Base-by-base conservation (phyloP, 768 basidiomycete species). In the Tulasnella sp. region DNA sequence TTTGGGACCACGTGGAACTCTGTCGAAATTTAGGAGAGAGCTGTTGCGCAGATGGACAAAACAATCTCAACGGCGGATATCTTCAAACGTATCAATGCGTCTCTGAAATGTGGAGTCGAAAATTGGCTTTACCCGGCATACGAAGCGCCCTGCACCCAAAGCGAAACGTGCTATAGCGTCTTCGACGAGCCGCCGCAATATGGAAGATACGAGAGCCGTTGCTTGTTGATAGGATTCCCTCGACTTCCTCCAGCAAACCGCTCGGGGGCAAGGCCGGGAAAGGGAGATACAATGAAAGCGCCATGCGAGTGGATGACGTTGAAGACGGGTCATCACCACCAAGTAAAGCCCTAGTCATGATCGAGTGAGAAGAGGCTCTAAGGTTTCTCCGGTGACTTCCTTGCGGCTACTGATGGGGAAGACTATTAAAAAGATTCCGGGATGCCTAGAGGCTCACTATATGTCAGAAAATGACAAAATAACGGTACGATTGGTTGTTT, bases 1-100 rank as follows among this genome's bases (percentile, higher is more conserved):
- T 44, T 40, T 79, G 4, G 71, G 19, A 79, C 78, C 19, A 79
- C 74, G 78, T 79, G 78, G 78, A 34, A 74, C 19, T 79, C 48
- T 31, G 46, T 74, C 9, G 40, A 40, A 16, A 18, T 46, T 5
- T 9, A n/a, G 18, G 10, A 27, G 40, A 12, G 31, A 4, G 3
- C 44, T 42, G 21, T 42, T 14, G 16, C 74, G 1, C 0, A 0
- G 4, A 24, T 40, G 39, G 46, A 42, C 27, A 42, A 42, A 14
- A 38, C 3, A 0, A 74, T 74, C n/a, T 24, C 46, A 19, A 3
- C 27, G 1, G 21, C 27, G 7, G 46, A 75, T 21, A 8, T 46
- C 9, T 27, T 75, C 12, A 46, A 75, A 16, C 39, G 75, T 18
- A 75, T 75, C 21, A 46, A 36, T 0, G 10, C 36, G 21, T 44